Conservation (phyloP, 805 yeast genomes). For the Lachancea sp. region DNA sequence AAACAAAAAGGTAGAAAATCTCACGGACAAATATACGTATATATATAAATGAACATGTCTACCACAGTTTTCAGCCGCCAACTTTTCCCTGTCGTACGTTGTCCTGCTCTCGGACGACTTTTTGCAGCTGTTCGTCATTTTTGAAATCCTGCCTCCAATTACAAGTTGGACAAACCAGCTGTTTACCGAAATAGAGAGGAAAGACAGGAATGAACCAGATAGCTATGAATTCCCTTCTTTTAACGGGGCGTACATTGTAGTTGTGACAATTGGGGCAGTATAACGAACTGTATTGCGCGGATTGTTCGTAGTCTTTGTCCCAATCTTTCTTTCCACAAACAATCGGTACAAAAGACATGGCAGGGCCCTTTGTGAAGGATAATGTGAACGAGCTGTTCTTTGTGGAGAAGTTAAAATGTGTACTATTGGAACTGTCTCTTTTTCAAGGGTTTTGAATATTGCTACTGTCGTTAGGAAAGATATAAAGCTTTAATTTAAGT, state of each 20-base stretch:
- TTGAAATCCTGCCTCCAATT: conserved; percentile 40
- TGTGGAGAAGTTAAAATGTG: neutral
- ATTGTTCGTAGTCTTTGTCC: conserved; percentile 27
- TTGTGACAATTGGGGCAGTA: conserved; percentile 58
- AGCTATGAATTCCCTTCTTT: conserved; percentile 47
- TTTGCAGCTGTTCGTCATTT: conserved; percentile 27
- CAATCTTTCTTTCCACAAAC: conserved; percentile 34
- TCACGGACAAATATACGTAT: neutral
- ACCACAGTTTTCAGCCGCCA: conserved; percentile 1
- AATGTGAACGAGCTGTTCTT: neutral
- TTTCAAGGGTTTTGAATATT: too few species aligned
- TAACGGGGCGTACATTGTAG: conserved; percentile 45
- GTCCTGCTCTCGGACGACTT: conserved; percentile 20
- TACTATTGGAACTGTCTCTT: too few species aligned
- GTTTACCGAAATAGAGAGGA: conserved; percentile 48
- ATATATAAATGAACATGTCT: too few species aligned
- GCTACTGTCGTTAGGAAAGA: too few species aligned
- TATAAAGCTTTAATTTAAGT: too few species aligned
- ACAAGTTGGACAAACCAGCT: conserved; percentile 46
- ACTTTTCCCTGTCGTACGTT: conserved; percentile 10
- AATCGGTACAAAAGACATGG: conserved; percentile 27
- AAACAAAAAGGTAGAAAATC: neutral
- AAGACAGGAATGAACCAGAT: conserved; percentile 49
- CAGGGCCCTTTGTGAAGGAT: neutral
- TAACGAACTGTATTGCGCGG: conserved; percentile 23